phyloP scores from a whole-genome alignment of 768 basidiomycete species.

The Rossbeevera mucosa region DNA sequence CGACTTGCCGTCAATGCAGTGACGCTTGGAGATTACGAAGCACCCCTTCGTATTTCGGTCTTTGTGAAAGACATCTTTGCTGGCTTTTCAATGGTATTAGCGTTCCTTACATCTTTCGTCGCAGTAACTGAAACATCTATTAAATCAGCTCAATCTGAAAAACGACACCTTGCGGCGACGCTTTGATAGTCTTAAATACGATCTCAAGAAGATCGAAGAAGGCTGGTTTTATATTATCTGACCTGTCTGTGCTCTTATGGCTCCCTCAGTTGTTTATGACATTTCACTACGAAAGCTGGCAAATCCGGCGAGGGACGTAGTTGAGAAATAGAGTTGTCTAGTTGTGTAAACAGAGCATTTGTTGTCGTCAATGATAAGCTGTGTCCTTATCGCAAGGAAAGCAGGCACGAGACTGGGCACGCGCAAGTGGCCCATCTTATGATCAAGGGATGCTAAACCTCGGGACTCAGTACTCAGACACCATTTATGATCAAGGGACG shows the following conservation, averaged over 20 bases:
- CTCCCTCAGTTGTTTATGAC: slow-evolving; percentile 70
- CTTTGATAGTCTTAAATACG: slow-evolving; percentile 81
- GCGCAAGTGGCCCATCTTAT: no score
- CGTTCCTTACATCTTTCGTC: background rate
- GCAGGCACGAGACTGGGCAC: background rate
- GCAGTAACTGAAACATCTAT: slow-evolving; percentile 2
- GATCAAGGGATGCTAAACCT: no score
- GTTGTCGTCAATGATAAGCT: background rate
- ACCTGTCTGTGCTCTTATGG: background rate
- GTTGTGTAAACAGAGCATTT: background rate
- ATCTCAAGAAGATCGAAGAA: slow-evolving; percentile 87
- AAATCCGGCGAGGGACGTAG: slow-evolving; percentile 17
- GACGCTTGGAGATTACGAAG: slow-evolving; percentile 77
- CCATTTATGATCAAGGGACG: no score
- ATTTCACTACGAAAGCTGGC: slow-evolving; percentile 70
- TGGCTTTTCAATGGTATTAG: slow-evolving; percentile 83
- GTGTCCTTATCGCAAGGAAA: background rate
- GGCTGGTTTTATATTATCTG: slow-evolving; percentile 39
- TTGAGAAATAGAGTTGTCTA: background rate
- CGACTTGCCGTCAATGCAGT: slow-evolving; percentile 77
- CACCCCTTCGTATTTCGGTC: slow-evolving; percentile 69
- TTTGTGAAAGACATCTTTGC: slow-evolving; percentile 80
- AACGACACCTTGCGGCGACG: slow-evolving; percentile 71
- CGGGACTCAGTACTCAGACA: no score
- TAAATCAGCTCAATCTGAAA: slow-evolving; percentile 68